These are phyloP conservation scores for Leishmania tropica DNA, from an alignment of 208 protist species.

Conservation along the genomic window DNA sequence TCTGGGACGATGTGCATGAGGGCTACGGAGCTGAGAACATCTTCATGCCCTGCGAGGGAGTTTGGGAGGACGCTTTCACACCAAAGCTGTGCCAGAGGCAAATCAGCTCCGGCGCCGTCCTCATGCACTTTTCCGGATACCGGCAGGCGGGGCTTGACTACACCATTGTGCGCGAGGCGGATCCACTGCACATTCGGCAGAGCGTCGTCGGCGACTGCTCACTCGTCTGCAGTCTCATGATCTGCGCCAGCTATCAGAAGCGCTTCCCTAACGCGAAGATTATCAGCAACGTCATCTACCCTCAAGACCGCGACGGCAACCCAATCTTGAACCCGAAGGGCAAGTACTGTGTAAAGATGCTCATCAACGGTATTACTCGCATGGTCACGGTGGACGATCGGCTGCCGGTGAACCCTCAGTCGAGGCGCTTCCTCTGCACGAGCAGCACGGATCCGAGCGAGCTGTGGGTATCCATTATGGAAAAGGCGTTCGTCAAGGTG, in stretches of 20 bases:
- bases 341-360: slow-evolving; percentile 92
- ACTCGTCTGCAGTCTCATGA: slow-evolving; percentile 79
- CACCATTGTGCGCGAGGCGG: slow-evolving; percentile 61
- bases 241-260: slow-evolving; percentile 81
- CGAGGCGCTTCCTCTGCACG: slow-evolving; percentile 36
- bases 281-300: slow-evolving; percentile 90
- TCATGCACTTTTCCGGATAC: slow-evolving; percentile 47
- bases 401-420: slow-evolving; percentile 61
- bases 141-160: slow-evolving; percentile 23
- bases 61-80: slow-evolving; percentile 60
- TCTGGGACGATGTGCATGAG: slow-evolving; percentile 87
- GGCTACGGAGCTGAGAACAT: slow-evolving; percentile 87
- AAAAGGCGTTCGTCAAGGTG: slow-evolving; percentile 89
- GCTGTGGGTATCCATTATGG: slow-evolving; percentile 87
- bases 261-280: slow-evolving; percentile 83
- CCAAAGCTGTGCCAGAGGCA: slow-evolving; percentile 37
- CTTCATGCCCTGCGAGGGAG: slow-evolving; percentile 76
- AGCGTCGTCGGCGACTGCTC: slow-evolving; percentile 89
- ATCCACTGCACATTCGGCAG: slow-evolving; percentile 85
- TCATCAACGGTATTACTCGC: slow-evolving; percentile 91
- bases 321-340: slow-evolving; percentile 86
- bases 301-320: slow-evolving; percentile 73
- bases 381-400: slow-evolving; percentile 90
- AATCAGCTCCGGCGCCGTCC: slow-evolving; percentile 27
- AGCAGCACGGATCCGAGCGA: slow-evolving; percentile 51